Percentiles rank a stretch among this genome's conserved stretches.
Conservation (phyloP, 2,329 filamentous ascomycete species). For the Emericellopsis atlantica region DNA sequence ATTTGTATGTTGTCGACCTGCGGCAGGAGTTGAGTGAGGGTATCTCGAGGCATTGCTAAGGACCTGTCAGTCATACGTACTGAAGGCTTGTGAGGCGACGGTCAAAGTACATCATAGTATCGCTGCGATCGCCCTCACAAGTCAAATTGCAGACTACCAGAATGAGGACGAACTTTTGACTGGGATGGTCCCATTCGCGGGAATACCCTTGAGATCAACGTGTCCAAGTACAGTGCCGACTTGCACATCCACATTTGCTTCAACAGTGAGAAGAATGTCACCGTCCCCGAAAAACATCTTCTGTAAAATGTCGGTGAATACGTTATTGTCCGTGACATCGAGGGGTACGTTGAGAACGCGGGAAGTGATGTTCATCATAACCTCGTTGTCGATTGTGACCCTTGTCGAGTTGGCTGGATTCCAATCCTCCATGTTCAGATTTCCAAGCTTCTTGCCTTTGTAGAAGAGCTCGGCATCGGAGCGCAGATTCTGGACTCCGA, state of each 20-base stretch:
- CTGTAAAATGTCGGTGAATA: conserved; percentile 73
- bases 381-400: conserved; percentile 38
- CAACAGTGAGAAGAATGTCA: conserved; percentile 58
- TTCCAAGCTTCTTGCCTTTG: conserved; percentile 63
- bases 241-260: conserved; percentile 71
- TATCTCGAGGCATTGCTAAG: conserved; percentile 45
- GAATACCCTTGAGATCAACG: conserved; percentile 71
- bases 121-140: conserved; percentile 11
- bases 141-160: conserved; percentile 18
- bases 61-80: conserved; percentile 17
- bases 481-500: conserved; percentile 65
- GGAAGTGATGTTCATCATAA: conserved; percentile 61
- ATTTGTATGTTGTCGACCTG: conserved; percentile 61
- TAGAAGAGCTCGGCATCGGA: conserved; percentile 76
- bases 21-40: conserved; percentile 37
- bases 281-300: conserved; percentile 63
- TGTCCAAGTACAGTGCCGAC: conserved; percentile 72
- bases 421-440: conserved; percentile 71
- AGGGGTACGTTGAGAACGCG: conserved; percentile 68
- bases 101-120: conserved; percentile 15
- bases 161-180: conserved; percentile 81
- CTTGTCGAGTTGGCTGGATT: conserved; percentile 72
- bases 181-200: conserved; percentile 73
- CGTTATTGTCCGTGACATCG: conserved; percentile 64
- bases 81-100: conserved; percentile 10